Evolutionary conservation across 78 protist genomes (phyloP).

Genomic region (Pigoraptor vietnamica): DNA sequence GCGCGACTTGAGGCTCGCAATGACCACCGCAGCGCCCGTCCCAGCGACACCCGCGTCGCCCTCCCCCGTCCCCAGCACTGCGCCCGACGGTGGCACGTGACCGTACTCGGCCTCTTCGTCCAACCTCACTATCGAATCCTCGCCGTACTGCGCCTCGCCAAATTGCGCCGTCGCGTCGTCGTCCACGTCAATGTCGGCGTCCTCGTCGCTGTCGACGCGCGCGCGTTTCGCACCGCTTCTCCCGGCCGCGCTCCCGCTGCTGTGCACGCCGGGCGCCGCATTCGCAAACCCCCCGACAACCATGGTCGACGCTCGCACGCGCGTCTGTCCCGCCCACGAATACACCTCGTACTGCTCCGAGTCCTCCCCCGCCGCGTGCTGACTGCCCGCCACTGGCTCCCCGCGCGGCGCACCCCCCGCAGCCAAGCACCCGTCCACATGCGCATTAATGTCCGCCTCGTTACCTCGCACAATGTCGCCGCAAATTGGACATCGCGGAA

Average conservation of each 20-base stretch:
- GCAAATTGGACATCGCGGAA: background rate
- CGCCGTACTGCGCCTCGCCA: constrained; percentile 42
- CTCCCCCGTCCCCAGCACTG: background rate
- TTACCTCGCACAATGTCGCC: background rate
- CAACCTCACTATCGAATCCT: constrained; percentile 4
- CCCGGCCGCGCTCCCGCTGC: background rate
- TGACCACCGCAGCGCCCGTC: background rate
- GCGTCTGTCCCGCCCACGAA: background rate
- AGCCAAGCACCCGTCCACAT: background rate
- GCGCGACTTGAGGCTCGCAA: constrained; percentile 15
- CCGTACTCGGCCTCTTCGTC: background rate
- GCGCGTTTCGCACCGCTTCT: background rate
- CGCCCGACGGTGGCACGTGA: background rate
- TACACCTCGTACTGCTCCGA: background rate
- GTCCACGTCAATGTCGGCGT: constrained; percentile 39
- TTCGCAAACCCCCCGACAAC: background rate
- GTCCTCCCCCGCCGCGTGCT: background rate
- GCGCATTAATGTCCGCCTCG: background rate
- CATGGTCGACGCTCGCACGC: background rate
- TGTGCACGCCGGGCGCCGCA: background rate
- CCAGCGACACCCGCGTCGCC: background rate
- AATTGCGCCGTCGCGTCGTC: constrained; percentile 12
- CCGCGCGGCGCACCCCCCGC: background rate
- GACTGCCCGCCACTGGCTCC: background rate
- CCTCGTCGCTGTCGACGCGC: constrained; percentile 10